These are phyloP conservation scores for Pterulicium gracile DNA, from an alignment of 1,284 basidiomycete species.

Conservation along the genomic window DNA sequence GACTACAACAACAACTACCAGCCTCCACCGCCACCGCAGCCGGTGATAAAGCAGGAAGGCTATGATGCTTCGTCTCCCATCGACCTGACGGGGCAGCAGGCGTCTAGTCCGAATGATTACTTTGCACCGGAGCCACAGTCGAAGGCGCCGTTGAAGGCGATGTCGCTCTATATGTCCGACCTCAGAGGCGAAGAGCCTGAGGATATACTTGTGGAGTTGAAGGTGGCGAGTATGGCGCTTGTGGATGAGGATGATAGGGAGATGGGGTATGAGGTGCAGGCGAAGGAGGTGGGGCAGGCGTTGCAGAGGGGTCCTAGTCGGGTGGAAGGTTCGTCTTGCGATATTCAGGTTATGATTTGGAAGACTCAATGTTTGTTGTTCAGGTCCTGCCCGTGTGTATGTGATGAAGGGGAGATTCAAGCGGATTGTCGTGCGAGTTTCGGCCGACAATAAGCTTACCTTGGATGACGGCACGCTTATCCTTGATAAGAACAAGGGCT, in stretches of 20 bases:
- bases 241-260: neutral
- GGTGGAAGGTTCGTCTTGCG: neutral
- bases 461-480: neutral
- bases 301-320: constrained; percentile 1
- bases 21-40: neutral
- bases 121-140: neutral
- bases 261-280: neutral
- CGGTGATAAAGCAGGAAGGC: too few species aligned
- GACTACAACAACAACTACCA: neutral
- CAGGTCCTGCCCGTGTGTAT: neutral
- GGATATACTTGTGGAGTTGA: neutral
- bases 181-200: neutral
- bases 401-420: neutral
- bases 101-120: too few species aligned
- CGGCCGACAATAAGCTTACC: neutral
- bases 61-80: too few species aligned
- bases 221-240: neutral
- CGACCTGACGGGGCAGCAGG: neutral
- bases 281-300: neutral
- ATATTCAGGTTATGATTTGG: too few species aligned
- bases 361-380: too few species aligned
- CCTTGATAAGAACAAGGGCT: neutral
- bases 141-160: neutral
- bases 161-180: neutral
- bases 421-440: neutral